Conservation (phyloP, 371 early-diverging fungal species). For the Mortierella sp. region DNA sequence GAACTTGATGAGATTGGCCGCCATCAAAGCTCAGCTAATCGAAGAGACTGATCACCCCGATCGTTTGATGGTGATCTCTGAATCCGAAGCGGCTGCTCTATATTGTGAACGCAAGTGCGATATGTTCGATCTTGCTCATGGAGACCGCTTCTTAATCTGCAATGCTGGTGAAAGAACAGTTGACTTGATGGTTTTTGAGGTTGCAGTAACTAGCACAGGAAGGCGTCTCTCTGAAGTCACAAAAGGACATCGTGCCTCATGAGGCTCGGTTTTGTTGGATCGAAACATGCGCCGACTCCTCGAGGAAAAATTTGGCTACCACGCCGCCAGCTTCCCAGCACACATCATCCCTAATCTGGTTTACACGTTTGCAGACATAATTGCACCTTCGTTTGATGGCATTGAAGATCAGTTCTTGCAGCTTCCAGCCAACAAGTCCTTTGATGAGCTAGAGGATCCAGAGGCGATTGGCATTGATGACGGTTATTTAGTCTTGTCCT, state of each 20-base stretch:
- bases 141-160: constrained; percentile 66
- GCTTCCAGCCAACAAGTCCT: constrained; percentile 63
- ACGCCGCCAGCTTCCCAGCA: constrained; percentile 63
- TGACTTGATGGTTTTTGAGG: constrained; percentile 66
- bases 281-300: constrained; percentile 68
- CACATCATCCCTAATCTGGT: constrained; percentile 68
- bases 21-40: constrained; percentile 61
- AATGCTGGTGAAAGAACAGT: constrained; percentile 74
- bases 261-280: constrained; percentile 70
- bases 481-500: constrained; percentile 63
- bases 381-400: constrained; percentile 70
- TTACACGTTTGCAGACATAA: constrained; percentile 64
- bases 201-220: constrained; percentile 49
- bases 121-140: constrained; percentile 60
- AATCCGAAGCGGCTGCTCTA: constrained; percentile 67
- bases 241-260: constrained; percentile 69
- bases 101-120: constrained; percentile 69
- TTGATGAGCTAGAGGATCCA: constrained; percentile 62
- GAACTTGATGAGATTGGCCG: constrained; percentile 65
- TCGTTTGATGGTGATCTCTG: constrained; percentile 63
- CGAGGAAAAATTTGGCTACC: constrained; percentile 62
- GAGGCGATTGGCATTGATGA: constrained; percentile 70
- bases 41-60: constrained; percentile 59
- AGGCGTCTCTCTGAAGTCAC: constrained; percentile 66
- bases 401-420: constrained; percentile 65